Evolutionary conservation across 129 eudicot species (phyloP).

Genomic region (Arctium lappa): DNA sequence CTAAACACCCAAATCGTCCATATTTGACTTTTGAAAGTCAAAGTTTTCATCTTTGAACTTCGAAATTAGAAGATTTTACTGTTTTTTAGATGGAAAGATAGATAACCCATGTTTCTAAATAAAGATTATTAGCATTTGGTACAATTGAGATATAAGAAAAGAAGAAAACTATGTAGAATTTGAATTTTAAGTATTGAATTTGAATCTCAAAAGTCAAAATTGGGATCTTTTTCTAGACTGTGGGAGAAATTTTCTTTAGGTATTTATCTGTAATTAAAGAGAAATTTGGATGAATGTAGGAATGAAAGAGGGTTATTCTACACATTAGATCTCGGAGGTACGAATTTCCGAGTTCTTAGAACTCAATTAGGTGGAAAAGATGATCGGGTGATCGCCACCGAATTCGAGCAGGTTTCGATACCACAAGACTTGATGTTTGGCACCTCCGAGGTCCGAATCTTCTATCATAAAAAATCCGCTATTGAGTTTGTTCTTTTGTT

Average conservation of each 20-base stretch:
- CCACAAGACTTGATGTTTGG: conserved; percentile 76
- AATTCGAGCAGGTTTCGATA: conserved; percentile 73
- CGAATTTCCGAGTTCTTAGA: conserved; percentile 82
- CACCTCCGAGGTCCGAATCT: conserved; percentile 56
- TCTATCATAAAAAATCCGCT: background rate
- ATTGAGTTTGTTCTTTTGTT: background rate
- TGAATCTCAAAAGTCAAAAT: conserved; percentile 17
- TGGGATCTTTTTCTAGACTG: background rate
- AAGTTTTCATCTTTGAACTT: background rate
- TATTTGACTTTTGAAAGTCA: conserved; percentile 3
- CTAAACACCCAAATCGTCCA: background rate
- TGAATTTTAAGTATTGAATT: background rate
- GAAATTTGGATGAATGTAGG: conserved; percentile 32
- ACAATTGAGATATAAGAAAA: background rate
- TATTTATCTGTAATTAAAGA: background rate
- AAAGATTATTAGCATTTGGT: background rate
- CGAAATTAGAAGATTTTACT: background rate
- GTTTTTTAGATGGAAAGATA: background rate
- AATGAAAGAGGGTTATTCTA: conserved; percentile 80
- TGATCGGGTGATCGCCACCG: conserved; percentile 60
- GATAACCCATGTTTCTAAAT: background rate
- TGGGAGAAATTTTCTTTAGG: background rate
- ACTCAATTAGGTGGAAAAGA: conserved; percentile 87
- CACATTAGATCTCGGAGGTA: conserved; percentile 89
- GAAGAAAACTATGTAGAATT: background rate